A percentile compares a stretch with the other conserved stretches of the same genome.
These are phyloP conservation scores for Beta corolliflora DNA, from an alignment of 179 eudicot species.

Conservation along the genomic window DNA sequence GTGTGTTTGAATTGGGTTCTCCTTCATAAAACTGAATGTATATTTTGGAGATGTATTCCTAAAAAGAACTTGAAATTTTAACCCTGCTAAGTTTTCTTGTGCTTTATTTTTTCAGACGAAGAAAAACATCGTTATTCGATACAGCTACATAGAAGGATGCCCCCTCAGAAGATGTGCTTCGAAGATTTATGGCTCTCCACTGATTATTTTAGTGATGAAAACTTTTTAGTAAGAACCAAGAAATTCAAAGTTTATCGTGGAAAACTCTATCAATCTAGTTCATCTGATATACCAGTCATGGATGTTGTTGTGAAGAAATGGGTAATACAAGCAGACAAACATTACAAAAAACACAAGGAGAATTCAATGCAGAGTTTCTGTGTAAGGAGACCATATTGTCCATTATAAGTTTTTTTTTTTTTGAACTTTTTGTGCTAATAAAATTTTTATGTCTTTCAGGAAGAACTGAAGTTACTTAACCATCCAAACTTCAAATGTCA, in stretches of 20 bases:
- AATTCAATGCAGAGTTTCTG: background rate
- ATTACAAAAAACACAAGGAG: background rate
- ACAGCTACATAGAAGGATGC: background rate
- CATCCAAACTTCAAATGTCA: background rate
- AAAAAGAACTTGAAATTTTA: too few species aligned
- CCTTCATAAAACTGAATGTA: too few species aligned
- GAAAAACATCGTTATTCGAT: background rate
- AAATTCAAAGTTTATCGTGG: constrained; percentile 2
- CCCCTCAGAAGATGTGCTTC: background rate
- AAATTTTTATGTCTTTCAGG: background rate
- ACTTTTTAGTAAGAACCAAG: background rate
- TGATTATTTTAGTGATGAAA: background rate
- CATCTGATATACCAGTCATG: background rate
- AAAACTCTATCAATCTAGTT: background rate
- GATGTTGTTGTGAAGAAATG: constrained; percentile 10
- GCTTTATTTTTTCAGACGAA: background rate
- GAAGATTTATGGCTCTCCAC: background rate
- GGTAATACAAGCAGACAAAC: background rate
- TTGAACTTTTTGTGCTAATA: too few species aligned
- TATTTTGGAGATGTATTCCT: too few species aligned
- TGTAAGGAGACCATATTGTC: background rate
- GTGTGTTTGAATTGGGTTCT: too few species aligned
- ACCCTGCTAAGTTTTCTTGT: background rate
- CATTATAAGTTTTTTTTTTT: too few species aligned
- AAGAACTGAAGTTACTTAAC: background rate